A percentile compares a stretch with the other conserved stretches of the same genome.
phyloP scores from a whole-genome alignment of 2,329 filamentous ascomycete species.

The Geosmithia flava region DNA sequence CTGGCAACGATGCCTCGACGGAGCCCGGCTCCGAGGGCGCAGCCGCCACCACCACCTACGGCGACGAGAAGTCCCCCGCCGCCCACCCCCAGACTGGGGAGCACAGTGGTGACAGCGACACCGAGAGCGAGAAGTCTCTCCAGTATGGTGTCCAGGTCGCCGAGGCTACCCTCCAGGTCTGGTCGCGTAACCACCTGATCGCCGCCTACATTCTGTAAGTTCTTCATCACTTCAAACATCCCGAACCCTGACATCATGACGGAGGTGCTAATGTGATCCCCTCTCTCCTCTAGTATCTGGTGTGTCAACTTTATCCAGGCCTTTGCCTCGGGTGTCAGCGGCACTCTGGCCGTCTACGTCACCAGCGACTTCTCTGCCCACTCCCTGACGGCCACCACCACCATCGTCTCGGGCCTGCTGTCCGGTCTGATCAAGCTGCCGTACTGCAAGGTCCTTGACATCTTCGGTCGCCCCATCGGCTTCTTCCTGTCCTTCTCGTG shows the following conservation, averaged over 20 bases:
- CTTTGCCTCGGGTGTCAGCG: conserved; percentile 11
- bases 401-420: conserved; percentile 40
- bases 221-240: conserved; percentile 10
- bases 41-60: too few relatives aligned
- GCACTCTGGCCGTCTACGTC: conserved; percentile 28
- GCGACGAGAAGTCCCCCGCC: not conserved
- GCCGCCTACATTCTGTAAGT: conserved; percentile 29
- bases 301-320: conserved; percentile 10
- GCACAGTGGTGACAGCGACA: not conserved
- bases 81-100: not conserved
- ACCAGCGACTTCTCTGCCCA: conserved; percentile 35
- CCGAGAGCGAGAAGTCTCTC: conserved; percentile 1
- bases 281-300: conserved; percentile 7
- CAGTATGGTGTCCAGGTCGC: conserved; percentile 34
- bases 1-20: not conserved
- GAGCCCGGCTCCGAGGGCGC: not conserved
- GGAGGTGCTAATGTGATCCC: conserved; percentile 13
- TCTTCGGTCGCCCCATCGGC: conserved; percentile 56
- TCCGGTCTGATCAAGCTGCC: conserved; percentile 48
- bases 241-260: conserved; percentile 6
- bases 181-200: conserved; percentile 29
- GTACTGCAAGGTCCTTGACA: conserved; percentile 52
- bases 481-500: conserved; percentile 10
- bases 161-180: conserved; percentile 27
- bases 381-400: conserved; percentile 38